Evolutionary conservation across 2,329 filamentous ascomycete species (phyloP).

Genomic region (Cladobotryum mycophilum): DNA sequence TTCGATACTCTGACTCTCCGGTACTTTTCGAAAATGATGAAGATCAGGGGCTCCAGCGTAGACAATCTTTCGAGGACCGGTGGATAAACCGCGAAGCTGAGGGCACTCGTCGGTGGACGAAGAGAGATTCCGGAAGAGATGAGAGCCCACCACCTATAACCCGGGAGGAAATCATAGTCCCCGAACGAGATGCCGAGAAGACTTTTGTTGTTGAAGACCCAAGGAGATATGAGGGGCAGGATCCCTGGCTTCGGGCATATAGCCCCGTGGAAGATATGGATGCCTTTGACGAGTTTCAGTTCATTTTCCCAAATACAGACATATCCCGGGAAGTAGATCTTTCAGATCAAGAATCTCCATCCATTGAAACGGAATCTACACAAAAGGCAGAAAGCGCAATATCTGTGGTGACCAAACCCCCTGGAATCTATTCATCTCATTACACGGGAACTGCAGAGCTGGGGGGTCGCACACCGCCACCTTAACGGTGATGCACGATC

Average conservation of each 20-base stretch:
- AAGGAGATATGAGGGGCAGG: neutral
- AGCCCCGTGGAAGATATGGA: constrained; percentile 22
- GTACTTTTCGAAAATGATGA: neutral
- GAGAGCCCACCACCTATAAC: neutral
- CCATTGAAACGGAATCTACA: constrained; percentile 18
- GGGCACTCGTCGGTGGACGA: neutral
- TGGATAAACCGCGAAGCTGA: neutral
- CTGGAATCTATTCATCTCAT: constrained; percentile 26
- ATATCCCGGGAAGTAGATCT: constrained; percentile 21
- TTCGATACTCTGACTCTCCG: neutral
- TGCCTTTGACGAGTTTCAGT: constrained; percentile 24
- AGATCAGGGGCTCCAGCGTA: no score
- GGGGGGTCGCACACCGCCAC: constrained; percentile 30
- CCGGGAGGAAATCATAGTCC: neutral
- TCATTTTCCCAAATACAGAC: constrained; percentile 17
- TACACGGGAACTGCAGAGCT: constrained; percentile 34
- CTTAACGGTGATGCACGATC: constrained; percentile 30
- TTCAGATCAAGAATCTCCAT: constrained; percentile 24
- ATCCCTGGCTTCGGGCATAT: constrained; percentile 1
- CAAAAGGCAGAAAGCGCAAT: constrained; percentile 13
- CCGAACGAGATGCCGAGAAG: neutral
- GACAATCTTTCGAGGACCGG: neutral
- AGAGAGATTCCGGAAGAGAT: neutral
- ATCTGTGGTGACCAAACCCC: constrained; percentile 14
- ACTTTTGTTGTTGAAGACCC: neutral